phyloP scores from a whole-genome alignment of 2,329 filamentous ascomycete genomes.

The Apiospora pterosperma region DNA sequence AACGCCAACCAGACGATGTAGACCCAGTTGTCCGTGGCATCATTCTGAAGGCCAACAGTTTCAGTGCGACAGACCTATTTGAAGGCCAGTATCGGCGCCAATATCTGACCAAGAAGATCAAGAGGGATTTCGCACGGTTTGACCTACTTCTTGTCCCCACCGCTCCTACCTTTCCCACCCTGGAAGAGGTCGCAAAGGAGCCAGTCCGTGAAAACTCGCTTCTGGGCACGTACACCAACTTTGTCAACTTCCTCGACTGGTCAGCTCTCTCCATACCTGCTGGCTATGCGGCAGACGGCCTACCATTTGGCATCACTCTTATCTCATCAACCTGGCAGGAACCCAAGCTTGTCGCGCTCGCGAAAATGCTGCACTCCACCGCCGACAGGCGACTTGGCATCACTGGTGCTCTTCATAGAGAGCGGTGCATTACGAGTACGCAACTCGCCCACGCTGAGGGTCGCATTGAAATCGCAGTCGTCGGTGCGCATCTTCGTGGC shows the following conservation, averaged over 20 bases:
- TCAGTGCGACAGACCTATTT: constrained; percentile 45
- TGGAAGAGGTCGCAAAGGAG: constrained; percentile 46
- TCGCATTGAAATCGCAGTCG: constrained; percentile 22
- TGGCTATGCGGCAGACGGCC: constrained; percentile 32
- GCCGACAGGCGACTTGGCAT: constrained; percentile 23
- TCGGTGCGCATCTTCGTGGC: constrained; percentile 32
- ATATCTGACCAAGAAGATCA: constrained; percentile 37
- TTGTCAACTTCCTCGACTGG: constrained; percentile 58
- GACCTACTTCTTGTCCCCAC: constrained; percentile 56
- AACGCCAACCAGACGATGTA: constrained; percentile 25
- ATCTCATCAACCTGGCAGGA: constrained; percentile 35
- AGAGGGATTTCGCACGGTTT: constrained; percentile 36
- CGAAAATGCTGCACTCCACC: constrained; percentile 23
- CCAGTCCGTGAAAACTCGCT: constrained; percentile 52
- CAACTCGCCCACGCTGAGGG: not conserved
- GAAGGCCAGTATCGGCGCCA: constrained; percentile 33
- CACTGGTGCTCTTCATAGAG: not conserved
- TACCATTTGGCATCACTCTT: constrained; percentile 36
- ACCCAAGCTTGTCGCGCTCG: constrained; percentile 23
- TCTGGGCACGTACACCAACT: constrained; percentile 56
- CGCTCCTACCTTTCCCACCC: constrained; percentile 47
- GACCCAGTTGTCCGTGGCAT: constrained; percentile 33
- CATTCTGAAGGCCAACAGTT: constrained; percentile 34
- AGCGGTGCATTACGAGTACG: too few species aligned
- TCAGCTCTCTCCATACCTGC: constrained; percentile 52